phyloP scores from a whole-genome alignment of 1,139 yeast genomes.

The Suhomyces chickasaworum region DNA sequence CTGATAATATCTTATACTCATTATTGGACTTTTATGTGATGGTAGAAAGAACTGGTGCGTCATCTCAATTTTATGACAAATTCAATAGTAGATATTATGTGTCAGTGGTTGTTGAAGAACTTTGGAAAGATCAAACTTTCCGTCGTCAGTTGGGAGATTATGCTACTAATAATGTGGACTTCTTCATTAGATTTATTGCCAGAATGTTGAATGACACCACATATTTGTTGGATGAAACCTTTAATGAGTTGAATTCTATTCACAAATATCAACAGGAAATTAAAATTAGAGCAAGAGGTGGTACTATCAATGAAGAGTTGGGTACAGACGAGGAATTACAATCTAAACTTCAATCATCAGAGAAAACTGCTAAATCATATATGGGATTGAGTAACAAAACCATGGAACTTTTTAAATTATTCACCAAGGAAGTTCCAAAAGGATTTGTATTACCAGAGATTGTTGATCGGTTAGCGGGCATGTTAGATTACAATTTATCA shows the following conservation, averaged over 20 bases:
- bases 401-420: constrained; percentile 72
- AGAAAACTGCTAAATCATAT: constrained; percentile 76
- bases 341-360: constrained; percentile 60
- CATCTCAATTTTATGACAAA: constrained; percentile 94
- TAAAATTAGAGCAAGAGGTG: constrained; percentile 43
- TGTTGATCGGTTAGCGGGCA: constrained; percentile 91
- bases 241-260: constrained; percentile 74
- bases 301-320: constrained; percentile 43
- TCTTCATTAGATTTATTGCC: constrained; percentile 89
- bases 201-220: constrained; percentile 94
- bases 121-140: constrained; percentile 77
- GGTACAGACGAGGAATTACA: constrained; percentile 64
- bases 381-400: constrained; percentile 86
- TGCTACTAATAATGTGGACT: constrained; percentile 67
- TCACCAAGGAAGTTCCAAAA: constrained; percentile 82
- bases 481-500: constrained; percentile 88
- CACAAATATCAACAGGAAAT: constrained; percentile 70
- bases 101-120: constrained; percentile 75
- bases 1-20: constrained; percentile 72
- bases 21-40: constrained; percentile 88
- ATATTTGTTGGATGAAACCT: constrained; percentile 85
- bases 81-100: constrained; percentile 89
- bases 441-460: constrained; percentile 89
- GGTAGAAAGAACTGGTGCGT: constrained; percentile 94
- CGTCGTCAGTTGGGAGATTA: constrained; percentile 68